These are phyloP conservation scores for Saprolegnia parasitica DNA, from an alignment of 352 stramenopile genomes.

Conservation along the genomic window DNA sequence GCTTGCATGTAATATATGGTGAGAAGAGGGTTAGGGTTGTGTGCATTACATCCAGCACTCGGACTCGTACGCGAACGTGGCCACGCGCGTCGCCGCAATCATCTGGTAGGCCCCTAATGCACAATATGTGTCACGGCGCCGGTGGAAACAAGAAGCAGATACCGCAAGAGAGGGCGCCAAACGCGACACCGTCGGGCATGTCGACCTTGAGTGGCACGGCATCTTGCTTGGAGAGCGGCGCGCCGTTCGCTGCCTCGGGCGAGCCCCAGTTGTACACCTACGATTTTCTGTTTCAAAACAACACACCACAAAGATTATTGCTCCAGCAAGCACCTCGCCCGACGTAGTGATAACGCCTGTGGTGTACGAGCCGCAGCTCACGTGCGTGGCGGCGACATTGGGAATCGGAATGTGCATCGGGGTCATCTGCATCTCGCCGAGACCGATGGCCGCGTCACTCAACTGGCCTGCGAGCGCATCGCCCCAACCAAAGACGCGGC, in stretches of 20 bases:
- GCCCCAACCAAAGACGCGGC: constrained; percentile 68
- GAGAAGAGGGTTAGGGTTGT: background rate
- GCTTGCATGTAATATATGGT: background rate
- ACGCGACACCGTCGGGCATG: constrained; percentile 21
- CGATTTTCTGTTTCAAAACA: constrained; percentile 46
- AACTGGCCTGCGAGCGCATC: constrained; percentile 70
- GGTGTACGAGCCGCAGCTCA: constrained; percentile 26
- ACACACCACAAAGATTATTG: constrained; percentile 49
- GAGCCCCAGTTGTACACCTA: constrained; percentile 75
- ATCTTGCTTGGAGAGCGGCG: constrained; percentile 45
- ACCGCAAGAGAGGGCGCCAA: constrained; percentile 21
- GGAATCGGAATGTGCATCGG: constrained; percentile 33
- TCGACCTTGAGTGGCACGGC: constrained; percentile 35
- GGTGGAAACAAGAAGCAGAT: background rate
- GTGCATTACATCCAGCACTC: constrained; percentile 10
- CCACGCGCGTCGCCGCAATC: constrained; percentile 14
- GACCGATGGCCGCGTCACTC: constrained; percentile 42
- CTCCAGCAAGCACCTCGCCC: constrained; percentile 36
- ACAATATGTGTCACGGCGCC: background rate
- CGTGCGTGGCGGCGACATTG: constrained; percentile 18
- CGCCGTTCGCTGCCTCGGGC: constrained; percentile 60
- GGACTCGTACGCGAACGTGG: constrained; percentile 20
- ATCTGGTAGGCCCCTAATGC: constrained; percentile 27
- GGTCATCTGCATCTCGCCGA: constrained; percentile 38
- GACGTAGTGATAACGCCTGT: constrained; percentile 9